A percentile compares a stretch with the other conserved stretches of the same genome.
These are phyloP conservation scores for Ophiostoma sp. DNA, from an alignment of 2,329 filamentous ascomycete genomes.

Conservation along the genomic window DNA sequence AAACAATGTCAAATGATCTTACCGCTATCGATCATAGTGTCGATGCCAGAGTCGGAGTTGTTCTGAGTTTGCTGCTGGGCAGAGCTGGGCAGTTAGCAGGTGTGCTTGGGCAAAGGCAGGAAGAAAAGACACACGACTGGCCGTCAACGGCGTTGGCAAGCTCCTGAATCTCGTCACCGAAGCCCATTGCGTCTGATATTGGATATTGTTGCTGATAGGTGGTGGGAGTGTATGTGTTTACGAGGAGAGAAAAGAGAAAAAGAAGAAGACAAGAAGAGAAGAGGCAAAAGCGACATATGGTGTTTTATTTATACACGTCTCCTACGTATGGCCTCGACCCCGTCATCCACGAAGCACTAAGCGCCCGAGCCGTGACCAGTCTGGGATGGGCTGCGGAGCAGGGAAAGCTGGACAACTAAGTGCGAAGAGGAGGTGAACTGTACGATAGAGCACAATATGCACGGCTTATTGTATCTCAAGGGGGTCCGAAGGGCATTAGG, in stretches of 20 bases:
- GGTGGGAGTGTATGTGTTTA: background rate
- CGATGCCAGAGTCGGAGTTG: constrained; percentile 31
- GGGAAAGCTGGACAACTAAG: background rate
- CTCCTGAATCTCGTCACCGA: constrained; percentile 32
- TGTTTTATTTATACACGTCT: constrained; percentile 4
- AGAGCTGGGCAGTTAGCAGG: constrained; percentile 25
- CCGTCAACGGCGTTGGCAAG: constrained; percentile 32
- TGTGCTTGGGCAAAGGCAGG: background rate
- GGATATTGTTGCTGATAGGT: constrained; percentile 1
- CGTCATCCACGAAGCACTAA: background rate
- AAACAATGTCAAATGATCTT: constrained; percentile 16
- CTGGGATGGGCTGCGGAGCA: background rate
- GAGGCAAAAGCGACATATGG: background rate
- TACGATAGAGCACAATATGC: background rate
- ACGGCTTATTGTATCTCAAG: background rate
- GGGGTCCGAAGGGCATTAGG: background rate
- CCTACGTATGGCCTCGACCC: background rate
- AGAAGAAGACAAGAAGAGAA: background rate
- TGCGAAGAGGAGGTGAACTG: background rate
- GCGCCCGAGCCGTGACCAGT: background rate
- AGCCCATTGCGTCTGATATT: constrained; percentile 25
- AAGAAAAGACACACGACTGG: constrained; percentile 27
- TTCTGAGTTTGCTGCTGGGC: constrained; percentile 32
- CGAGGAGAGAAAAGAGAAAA: background rate
- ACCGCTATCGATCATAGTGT: constrained; percentile 35